A percentile compares a stretch with the other conserved stretches of the same genome.
phyloP scores from a whole-genome alignment of 1,139 yeast genomes.

The Scheffersomyces segobiensis region DNA sequence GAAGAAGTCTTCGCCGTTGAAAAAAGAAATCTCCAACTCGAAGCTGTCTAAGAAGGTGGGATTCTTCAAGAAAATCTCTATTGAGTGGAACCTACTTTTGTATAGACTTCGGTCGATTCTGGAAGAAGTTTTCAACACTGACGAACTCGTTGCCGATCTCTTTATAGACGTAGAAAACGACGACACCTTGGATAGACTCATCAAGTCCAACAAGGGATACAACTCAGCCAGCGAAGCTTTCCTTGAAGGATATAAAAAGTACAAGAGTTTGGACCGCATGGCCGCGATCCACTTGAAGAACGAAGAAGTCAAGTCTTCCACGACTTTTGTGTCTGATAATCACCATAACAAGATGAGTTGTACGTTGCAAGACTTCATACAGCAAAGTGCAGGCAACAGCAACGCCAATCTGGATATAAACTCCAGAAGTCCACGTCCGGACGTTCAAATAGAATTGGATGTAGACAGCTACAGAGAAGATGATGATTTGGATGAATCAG shows the following conservation, averaged over 20 bases:
- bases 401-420: background rate
- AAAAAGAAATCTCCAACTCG: background rate
- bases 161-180: conserved; percentile 40
- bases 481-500: conserved; percentile 25
- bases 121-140: conserved; percentile 43
- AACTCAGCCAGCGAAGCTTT: conserved; percentile 36
- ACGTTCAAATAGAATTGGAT: conserved; percentile 1
- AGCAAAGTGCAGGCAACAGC: conserved; percentile 16
- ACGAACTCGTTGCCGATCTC: conserved; percentile 43
- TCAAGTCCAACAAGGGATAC: conserved; percentile 21
- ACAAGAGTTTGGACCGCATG: conserved; percentile 38
- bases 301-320: conserved; percentile 22
- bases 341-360: conserved; percentile 7
- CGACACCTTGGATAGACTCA: conserved; percentile 25
- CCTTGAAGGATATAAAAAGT: conserved; percentile 32
- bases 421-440: conserved; percentile 2
- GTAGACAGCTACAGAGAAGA: conserved; percentile 16
- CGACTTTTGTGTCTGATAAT: conserved; percentile 20
- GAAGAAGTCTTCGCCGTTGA: background rate
- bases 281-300: conserved; percentile 21
- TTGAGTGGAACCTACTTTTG: conserved; percentile 36
- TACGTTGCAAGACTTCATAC: conserved; percentile 30
- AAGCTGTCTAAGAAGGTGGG: conserved; percentile 13
- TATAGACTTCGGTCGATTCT: conserved; percentile 37
- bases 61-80: conserved; percentile 34